Evolutionary conservation across 2,329 filamentous ascomycete genomes (phyloP), one percentile per base, ranked within the genome.

Genomic region (Emericellopsis cladophorae): DNA sequence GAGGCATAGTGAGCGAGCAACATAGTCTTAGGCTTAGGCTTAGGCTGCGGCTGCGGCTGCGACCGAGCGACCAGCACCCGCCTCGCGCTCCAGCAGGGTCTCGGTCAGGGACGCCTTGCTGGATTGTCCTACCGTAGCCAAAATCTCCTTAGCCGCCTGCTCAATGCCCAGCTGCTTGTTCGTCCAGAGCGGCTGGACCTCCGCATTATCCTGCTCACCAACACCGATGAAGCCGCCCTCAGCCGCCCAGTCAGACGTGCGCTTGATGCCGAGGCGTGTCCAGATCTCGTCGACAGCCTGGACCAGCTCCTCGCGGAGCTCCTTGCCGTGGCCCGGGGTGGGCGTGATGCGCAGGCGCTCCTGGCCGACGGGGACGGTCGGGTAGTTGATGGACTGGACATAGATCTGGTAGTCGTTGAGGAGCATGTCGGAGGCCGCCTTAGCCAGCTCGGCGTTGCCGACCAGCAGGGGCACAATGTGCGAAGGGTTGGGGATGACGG

Each of bases 371-470:
- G 92, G 92, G 3, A 98, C 92, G 40, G 92, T 98, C 2, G 92
- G 92, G 65, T 96, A 96, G 68, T 98, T 98, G 74, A 98, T 96
- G 42, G 87, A 88, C 66, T 98, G 92, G 22, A 98, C 92, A 58
- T 98, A 98, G 57, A 98, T 95, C 46, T 80, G 77, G 68, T 95
- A 84, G 50, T 94, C 83, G 50, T 84, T 79, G 12, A 98, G 75
- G 18, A 98, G 78, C 68, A 94, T 79, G 58, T 98, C 92, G 21
- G 86, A 94, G 7, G 92, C 92, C 51, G 81, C 72, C 71, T 92
- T 95, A 44, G 92, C 92, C 33, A 93, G 68, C 62, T 92, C 89
- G 37, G 92, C 92, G 54, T 94, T 92, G 44, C 92, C 92, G 39
- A 98, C 90, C 11, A 98, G 74, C 41, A 96, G 76, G 4, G 92